These are phyloP conservation scores for Glarea lozoyensis DNA, from an alignment of 495 filamentous ascomycete genomes.

Conservation along the genomic window DNA sequence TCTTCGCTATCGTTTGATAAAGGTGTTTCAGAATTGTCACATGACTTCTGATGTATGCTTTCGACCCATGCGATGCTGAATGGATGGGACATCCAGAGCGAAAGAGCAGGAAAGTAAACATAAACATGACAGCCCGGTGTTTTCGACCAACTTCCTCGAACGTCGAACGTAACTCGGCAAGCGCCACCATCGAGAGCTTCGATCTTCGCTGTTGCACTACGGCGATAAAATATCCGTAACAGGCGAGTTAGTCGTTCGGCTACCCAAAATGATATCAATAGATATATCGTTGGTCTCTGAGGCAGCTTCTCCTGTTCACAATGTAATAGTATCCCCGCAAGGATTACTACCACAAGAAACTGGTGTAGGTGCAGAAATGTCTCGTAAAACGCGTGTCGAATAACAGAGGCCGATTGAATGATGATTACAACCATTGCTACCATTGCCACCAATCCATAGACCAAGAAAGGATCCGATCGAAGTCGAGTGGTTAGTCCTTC, in stretches of 20 bases:
- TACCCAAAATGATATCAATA: slow-evolving; percentile 41
- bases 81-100: slow-evolving; percentile 42
- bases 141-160: slow-evolving; percentile 45
- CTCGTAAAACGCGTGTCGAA: slow-evolving; percentile 64
- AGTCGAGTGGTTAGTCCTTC: slow-evolving; percentile 28
- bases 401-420: slow-evolving; percentile 48
- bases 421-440: slow-evolving; percentile 39
- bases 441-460: slow-evolving; percentile 22
- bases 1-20: background rate
- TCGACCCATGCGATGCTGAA: slow-evolving; percentile 36
- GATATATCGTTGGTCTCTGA: slow-evolving; percentile 37
- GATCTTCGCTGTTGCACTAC: slow-evolving; percentile 19
- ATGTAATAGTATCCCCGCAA: slow-evolving; percentile 48
- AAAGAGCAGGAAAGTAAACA: slow-evolving; percentile 50
- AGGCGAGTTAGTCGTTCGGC: slow-evolving; percentile 39
- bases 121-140: slow-evolving; percentile 51
- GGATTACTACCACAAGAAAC: slow-evolving; percentile 38
- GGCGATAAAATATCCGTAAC: slow-evolving; percentile 35
- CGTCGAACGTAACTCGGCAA: slow-evolving; percentile 40
- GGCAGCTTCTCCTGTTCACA: slow-evolving; percentile 37
- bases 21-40: background rate
- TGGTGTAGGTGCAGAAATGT: slow-evolving; percentile 57
- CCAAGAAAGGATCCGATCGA: slow-evolving; percentile 18
- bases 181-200: slow-evolving; percentile 32
- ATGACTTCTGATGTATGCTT: background rate